These are phyloP conservation scores for Setaria viridis DNA, from an alignment of 202 grass and related monocot species.

Conservation along the genomic window DNA sequence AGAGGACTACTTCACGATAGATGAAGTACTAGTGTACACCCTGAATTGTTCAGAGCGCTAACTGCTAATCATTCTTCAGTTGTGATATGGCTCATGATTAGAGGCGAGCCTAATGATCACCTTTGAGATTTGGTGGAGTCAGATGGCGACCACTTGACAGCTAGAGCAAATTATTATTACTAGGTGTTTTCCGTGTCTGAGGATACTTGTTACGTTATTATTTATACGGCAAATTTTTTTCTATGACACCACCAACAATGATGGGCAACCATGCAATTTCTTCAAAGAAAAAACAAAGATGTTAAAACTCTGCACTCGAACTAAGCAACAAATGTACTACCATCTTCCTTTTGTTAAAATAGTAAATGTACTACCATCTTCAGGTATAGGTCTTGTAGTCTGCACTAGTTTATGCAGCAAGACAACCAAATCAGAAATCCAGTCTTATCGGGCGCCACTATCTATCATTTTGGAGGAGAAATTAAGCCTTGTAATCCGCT, in stretches of 20 bases:
- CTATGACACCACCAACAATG: background rate
- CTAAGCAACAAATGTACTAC: background rate
- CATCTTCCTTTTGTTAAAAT: too few species aligned
- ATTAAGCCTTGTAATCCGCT: too few species aligned
- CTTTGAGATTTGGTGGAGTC: background rate
- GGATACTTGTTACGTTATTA: background rate
- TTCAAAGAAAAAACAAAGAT: background rate
- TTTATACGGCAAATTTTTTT: background rate
- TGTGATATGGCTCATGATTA: conserved; percentile 31
- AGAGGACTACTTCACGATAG: background rate
- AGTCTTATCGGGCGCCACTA: too few species aligned
- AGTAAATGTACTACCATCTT: too few species aligned
- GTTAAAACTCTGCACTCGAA: background rate
- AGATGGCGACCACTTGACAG: background rate
- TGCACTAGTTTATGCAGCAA: too few species aligned
- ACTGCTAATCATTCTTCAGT: conserved; percentile 36
- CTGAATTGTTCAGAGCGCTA: background rate
- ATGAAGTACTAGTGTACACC: background rate
- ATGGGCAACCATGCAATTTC: background rate
- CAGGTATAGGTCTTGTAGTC: too few species aligned
- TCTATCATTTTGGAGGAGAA: too few species aligned
- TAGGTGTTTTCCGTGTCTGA: background rate
- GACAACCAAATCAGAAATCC: too few species aligned
- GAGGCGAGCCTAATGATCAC: background rate
- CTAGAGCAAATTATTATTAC: background rate